A percentile compares a stretch with the other conserved stretches of the same genome.
Conservation (phyloP, 768 basidiomycete species). For the Imleria badia region DNA sequence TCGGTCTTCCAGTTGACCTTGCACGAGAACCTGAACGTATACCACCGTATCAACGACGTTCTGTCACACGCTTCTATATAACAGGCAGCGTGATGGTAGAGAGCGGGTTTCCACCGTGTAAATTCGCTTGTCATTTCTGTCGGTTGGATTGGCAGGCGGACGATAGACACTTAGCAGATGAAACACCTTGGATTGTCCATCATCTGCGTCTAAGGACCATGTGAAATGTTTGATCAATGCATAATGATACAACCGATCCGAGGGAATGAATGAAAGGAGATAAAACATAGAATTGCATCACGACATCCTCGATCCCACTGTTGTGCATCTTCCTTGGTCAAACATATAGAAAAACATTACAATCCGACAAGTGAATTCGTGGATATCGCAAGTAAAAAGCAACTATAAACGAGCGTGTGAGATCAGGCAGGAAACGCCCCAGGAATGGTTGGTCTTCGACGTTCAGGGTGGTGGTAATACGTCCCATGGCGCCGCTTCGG, state of each 20-base stretch:
- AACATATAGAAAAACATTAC: too few species aligned
- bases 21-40: conserved; percentile 98
- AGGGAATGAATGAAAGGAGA: too few species aligned
- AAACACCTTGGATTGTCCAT: conserved; percentile 9
- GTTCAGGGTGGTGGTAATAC: conserved; percentile 87
- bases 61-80: conserved; percentile 79
- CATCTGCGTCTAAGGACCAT: too few species aligned
- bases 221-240: too few species aligned
- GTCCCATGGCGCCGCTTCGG: conserved; percentile 65
- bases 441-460: conserved; percentile 49
- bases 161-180: conserved; percentile 10
- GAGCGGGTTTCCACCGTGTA: conserved; percentile 29
- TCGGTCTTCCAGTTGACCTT: conserved; percentile 97
- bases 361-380: not conserved
- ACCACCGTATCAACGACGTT: conserved; percentile 86
- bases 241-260: too few species aligned
- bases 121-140: not conserved
- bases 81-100: conserved; percentile 39
- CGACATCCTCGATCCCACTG: too few species aligned
- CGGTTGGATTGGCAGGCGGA: not conserved
- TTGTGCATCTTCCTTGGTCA: too few species aligned
- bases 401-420: not conserved
- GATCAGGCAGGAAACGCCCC: conserved; percentile 49
- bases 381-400: not conserved
- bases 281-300: too few species aligned